A percentile compares a stretch with the other conserved stretches of the same genome.
Conservation (phyloP, 331 rosid species). For the Erythrophleum ivorense region DNA sequence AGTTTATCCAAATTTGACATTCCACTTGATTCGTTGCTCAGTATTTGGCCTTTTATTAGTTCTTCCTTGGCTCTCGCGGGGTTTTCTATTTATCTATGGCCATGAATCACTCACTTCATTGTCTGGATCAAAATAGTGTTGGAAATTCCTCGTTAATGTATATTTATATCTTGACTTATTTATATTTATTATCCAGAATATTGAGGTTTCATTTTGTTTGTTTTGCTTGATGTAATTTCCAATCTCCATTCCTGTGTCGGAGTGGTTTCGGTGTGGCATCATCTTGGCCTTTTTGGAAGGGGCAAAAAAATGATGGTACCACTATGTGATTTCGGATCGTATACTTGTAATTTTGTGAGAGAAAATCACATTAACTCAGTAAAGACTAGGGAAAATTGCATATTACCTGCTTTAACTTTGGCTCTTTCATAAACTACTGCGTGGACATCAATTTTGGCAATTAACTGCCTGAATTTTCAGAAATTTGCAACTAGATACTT, state of each 20-base stretch:
- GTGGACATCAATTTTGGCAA: conserved; percentile 21
- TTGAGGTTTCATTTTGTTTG: conserved; percentile 22
- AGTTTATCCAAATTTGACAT: background rate
- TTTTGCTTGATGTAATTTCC: background rate
- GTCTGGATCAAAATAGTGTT: conserved; percentile 23
- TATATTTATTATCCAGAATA: conserved; percentile 15
- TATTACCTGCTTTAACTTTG: background rate
- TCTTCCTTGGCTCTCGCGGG: conserved; percentile 2
- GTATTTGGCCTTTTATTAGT: background rate
- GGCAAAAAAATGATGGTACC: background rate
- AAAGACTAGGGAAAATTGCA: background rate
- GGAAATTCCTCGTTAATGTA: conserved; percentile 15
- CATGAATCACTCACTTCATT: conserved; percentile 1
- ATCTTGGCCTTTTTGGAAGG: conserved; percentile 14
- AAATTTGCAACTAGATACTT: conserved; percentile 11
- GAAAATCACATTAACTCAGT: conserved; percentile 15
- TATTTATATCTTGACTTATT: background rate
- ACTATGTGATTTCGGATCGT: background rate
- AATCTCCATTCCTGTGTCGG: background rate
- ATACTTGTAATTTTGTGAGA: background rate
- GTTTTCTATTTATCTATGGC: background rate
- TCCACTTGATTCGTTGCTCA: conserved; percentile 8
- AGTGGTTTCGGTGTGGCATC: conserved; percentile 28
- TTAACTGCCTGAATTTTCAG: conserved; percentile 14
- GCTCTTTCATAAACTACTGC: background rate